Base-by-base conservation (phyloP, 805 yeast genomes). In the Saccharomycopsis synnaedendra region DNA sequence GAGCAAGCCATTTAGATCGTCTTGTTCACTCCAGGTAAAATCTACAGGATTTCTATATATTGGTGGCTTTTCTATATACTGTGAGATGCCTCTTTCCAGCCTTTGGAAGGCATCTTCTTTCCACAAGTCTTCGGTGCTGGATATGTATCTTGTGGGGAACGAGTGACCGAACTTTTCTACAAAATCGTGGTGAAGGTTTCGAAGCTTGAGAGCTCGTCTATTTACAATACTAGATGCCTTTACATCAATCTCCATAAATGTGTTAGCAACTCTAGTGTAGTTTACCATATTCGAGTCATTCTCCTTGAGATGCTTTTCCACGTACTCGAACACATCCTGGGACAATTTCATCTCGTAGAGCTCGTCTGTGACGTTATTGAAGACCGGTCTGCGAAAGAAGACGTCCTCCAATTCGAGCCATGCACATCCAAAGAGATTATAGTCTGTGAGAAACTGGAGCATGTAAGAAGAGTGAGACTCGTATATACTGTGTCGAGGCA, bases 381-480 rank as follows among this genome's bases (percentile, higher is more conserved):
- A 47, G 5, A 79, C 55, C 0, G 94, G 93, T 3, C 65, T 58
- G 46, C 96, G 60, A 60, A 83, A 82, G 52, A 64, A 72, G 29
- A 74, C 8, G 11, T 31, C 36, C 2, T 60, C 56, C 1, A 81
- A 48, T 11, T 71, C 64, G 28, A 89, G 51, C 90, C 95, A 85
- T 4, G 81, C 79, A 61, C 96, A 85, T 1, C 96, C 94, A 58
- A 72, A 85, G 32, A 90, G 62, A 58, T 90, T 89, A 63, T 73
- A 87, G 59, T 93, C 98, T 0, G 84, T 70, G 31, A 86, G 61
- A 58, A 90, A 87, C 58, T 93, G 97, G 5, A 86, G 61, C 1
- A 75, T 58, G 55, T 69, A 82, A 0, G 96, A 88, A 8, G 90
- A 71, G 58, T 93, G 97, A 0, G 88, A 69, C 57, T 93, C 98